These are phyloP conservation scores for Macrophomina tecta DNA, from an alignment of 2,329 filamentous ascomycete species.

Conservation along the genomic window DNA sequence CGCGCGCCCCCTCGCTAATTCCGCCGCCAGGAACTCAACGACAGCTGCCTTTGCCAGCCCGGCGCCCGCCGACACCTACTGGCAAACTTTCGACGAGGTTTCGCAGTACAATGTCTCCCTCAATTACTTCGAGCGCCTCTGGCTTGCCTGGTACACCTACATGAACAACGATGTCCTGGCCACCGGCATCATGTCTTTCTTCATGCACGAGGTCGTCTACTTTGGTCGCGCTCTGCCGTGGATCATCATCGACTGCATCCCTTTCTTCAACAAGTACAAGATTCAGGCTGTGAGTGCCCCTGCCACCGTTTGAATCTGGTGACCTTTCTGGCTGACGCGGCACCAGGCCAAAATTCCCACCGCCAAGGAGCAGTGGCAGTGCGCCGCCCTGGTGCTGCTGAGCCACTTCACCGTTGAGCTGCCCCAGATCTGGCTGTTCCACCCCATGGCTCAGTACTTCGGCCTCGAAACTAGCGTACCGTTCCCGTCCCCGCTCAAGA, in stretches of 20 bases:
- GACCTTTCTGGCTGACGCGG: conserved; percentile 22
- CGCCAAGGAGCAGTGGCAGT: conserved; percentile 91
- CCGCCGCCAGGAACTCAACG: conserved; percentile 43
- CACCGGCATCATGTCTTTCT: conserved; percentile 96
- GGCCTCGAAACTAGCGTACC: conserved; percentile 88
- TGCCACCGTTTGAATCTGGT: not conserved
- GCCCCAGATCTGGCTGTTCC: conserved; percentile 98
- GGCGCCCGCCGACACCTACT: conserved; percentile 62
- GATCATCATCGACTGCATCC: conserved; percentile 88
- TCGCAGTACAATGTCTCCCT: conserved; percentile 81
- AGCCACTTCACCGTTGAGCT: conserved; percentile 98
- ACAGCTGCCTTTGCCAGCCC: conserved; percentile 41
- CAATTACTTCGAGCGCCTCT: conserved; percentile 84
- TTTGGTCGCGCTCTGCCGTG: conserved; percentile 91
- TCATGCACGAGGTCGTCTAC: conserved; percentile 93
- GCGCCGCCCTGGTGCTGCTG: conserved; percentile 88
- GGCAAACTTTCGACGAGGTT: conserved; percentile 69
- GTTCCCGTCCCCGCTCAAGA: conserved; percentile 84
- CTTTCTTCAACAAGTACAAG: conserved; percentile 91
- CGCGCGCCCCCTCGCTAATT: conserved; percentile 3
- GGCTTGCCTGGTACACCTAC: conserved; percentile 95
- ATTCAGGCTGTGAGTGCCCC: conserved; percentile 74
- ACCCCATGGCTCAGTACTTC: conserved; percentile 91
- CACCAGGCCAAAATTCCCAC: conserved; percentile 81
- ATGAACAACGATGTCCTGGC: conserved; percentile 98